Evolutionary conservation across 2,329 filamentous ascomycete genomes (phyloP).

Genomic region (Fonsecaea pedrosoi): DNA sequence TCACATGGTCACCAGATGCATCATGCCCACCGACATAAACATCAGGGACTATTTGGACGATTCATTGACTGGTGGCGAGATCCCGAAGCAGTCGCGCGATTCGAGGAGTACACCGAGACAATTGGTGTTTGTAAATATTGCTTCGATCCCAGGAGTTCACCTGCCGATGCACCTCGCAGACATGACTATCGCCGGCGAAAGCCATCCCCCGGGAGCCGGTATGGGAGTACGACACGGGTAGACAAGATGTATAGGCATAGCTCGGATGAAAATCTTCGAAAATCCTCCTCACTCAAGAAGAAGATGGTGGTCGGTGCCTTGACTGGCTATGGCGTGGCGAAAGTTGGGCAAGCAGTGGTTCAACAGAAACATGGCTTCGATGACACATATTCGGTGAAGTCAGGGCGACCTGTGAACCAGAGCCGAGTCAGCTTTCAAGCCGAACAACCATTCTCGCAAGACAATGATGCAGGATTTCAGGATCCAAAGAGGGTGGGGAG

Average conservation of each 20-base stretch:
- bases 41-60: slow-evolving; percentile 62
- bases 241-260: slow-evolving; percentile 68
- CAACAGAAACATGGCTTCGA: slow-evolving; percentile 62
- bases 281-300: slow-evolving; percentile 56
- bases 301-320: slow-evolving; percentile 61
- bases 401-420: slow-evolving; percentile 52
- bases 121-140: slow-evolving; percentile 71
- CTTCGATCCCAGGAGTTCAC: slow-evolving; percentile 65
- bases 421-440: slow-evolving; percentile 42
- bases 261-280: slow-evolving; percentile 55
- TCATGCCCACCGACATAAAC: slow-evolving; percentile 53
- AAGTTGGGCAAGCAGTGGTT: slow-evolving; percentile 61
- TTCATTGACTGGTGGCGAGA: slow-evolving; percentile 68
- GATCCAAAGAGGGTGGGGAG: slow-evolving; percentile 38
- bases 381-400: slow-evolving; percentile 66
- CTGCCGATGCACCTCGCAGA: slow-evolving; percentile 64
- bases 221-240: slow-evolving; percentile 55
- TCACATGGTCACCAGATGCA: slow-evolving; percentile 26
- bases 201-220: slow-evolving; percentile 41
- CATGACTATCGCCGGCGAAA: slow-evolving; percentile 59
- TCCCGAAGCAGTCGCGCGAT: slow-evolving; percentile 68
- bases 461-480: slow-evolving; percentile 45
- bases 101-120: slow-evolving; percentile 71
- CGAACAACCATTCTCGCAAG: slow-evolving; percentile 51
- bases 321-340: slow-evolving; percentile 60